A percentile compares a stretch with the other conserved stretches of the same genome.
These are phyloP conservation scores for Candolleomyces eurysporus DNA, from an alignment of 768 basidiomycete species.

Conservation along the genomic window DNA sequence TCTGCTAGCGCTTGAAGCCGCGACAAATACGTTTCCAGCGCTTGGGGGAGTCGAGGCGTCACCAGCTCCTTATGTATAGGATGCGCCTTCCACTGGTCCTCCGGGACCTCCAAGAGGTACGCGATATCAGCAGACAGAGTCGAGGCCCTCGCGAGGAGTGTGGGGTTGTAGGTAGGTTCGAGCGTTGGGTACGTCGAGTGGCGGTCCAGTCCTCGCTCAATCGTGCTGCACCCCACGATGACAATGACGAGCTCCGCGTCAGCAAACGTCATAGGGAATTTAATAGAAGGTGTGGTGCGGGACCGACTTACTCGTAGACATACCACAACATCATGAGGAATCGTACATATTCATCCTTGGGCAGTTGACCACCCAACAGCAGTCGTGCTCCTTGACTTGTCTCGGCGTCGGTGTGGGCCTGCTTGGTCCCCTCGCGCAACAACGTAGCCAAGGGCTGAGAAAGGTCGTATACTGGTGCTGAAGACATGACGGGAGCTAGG, in stretches of 20 bases:
- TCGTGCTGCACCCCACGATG: slow-evolving; percentile 33
- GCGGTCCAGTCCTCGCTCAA: slow-evolving; percentile 55
- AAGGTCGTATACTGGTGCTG: slow-evolving; percentile 28
- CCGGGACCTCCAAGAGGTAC: slow-evolving; percentile 51
- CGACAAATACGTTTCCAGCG: slow-evolving; percentile 49
- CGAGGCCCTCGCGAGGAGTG: slow-evolving; percentile 59
- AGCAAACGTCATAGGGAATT: not conserved
- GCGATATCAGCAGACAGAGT: slow-evolving; percentile 67
- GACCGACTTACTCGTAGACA: slow-evolving; percentile 62
- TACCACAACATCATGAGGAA: slow-evolving; percentile 80
- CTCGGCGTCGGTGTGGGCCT: slow-evolving; percentile 59
- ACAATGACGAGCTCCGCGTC: not conserved
- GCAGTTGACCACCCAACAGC: slow-evolving; percentile 57
- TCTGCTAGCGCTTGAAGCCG: slow-evolving; percentile 51
- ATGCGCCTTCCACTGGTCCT: slow-evolving; percentile 54
- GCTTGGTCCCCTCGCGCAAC: slow-evolving; percentile 43
- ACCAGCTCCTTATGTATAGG: slow-evolving; percentile 49
- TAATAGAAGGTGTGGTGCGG: not conserved
- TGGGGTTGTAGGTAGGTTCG: slow-evolving; percentile 69
- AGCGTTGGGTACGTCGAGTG: slow-evolving; percentile 63
- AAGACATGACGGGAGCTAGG: slow-evolving; percentile 20
- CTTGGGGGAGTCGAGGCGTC: slow-evolving; percentile 38
- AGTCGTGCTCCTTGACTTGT: slow-evolving; percentile 55
- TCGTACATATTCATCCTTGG: slow-evolving; percentile 62
- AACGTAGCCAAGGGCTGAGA: slow-evolving; percentile 45